A percentile compares a stretch with the other conserved stretches of the same genome.
phyloP scores from a whole-genome alignment of 108 stramenopile species.

The Epithemia pelagica region DNA sequence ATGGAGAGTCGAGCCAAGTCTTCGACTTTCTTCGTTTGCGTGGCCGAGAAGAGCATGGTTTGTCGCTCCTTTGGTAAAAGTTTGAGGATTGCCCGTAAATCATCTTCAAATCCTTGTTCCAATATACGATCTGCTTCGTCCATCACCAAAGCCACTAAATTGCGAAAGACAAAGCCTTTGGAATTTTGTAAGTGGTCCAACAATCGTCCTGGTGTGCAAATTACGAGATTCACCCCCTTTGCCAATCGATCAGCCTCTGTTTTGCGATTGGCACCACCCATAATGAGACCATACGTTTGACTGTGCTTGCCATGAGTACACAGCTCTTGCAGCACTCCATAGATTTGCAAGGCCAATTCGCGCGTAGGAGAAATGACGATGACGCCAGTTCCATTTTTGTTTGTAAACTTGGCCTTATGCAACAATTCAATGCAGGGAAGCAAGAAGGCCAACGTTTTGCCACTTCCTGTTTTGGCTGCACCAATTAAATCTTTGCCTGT shows the following conservation, averaged over 20 bases:
- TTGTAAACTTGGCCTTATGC: slow-evolving; percentile 82
- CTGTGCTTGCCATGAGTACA: slow-evolving; percentile 52
- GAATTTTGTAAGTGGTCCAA: slow-evolving; percentile 98
- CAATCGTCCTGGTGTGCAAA: slow-evolving; percentile 96
- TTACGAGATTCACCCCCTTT: slow-evolving; percentile 95
- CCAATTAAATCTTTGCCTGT: slow-evolving; percentile 95
- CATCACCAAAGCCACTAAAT: slow-evolving; percentile 92
- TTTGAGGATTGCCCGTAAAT: slow-evolving; percentile 94
- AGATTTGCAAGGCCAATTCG: slow-evolving; percentile 98
- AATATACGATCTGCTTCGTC: slow-evolving; percentile 99
- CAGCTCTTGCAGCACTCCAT: slow-evolving; percentile 95
- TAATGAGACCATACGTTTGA: slow-evolving; percentile 97
- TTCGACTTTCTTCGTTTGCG: slow-evolving; percentile 97
- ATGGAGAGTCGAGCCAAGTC: slow-evolving; percentile 93
- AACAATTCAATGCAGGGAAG: slow-evolving; percentile 92
- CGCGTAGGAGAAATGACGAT: slow-evolving; percentile 96
- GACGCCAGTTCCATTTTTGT: slow-evolving; percentile 93
- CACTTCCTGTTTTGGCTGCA: slow-evolving; percentile 96
- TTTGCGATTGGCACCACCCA: slow-evolving; percentile 93
- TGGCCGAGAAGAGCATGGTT: slow-evolving; percentile 98
- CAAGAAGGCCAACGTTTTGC: slow-evolving; percentile 97
- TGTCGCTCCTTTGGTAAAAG: slow-evolving; percentile 93
- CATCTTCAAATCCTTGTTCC: slow-evolving; percentile 99
- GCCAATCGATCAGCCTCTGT: slow-evolving; percentile 95
- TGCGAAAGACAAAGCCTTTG: slow-evolving; percentile 86